Evolutionary conservation across 306 rosid species (phyloP), one percentile per base, ranked within the genome.

Genomic region (Arachis stenosperma): DNA sequence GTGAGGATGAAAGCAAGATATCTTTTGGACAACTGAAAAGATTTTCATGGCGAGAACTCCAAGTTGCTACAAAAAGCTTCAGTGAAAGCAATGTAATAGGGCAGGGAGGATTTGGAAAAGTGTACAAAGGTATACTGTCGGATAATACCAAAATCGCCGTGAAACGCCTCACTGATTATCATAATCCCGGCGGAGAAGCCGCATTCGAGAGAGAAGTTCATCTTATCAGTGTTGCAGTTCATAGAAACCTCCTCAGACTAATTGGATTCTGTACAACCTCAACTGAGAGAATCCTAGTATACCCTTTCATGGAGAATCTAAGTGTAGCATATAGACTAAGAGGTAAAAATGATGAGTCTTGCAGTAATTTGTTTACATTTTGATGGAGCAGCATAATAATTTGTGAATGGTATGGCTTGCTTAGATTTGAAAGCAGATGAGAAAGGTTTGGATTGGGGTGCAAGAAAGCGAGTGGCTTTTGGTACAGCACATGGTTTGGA

Each of bases 61-160:
- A 89, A 69, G 59, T 84, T 47, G 97, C 98, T 48, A 94, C 97
- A 7, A 90, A 85, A 30, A 89, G 88, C 71, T 94, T 90, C 67
- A 72, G 88, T 47, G 96, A 91, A 65, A 81, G 82, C 81, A 89
- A 85, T 80, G 78, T 94, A n/a, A 94, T 94, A 51, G 98, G 98
- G 22, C 97, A 94, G 50, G 98, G 98, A 70, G 98, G 98, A 6
- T 94, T 94, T 81, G 98, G 97, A 69, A 94, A 87, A 85, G 98
- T 94, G 64, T 94, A 91, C 78, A 94, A 70, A 85, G 98, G 98
- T 52, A 62, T 86, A 43, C 97, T 94, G 78, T 74, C 84, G 40
- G 92, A 91, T 82, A 76, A 77, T 52, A 88, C 89, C 53, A 80
- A 82, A 78, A 78, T 94, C 13, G 98, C 98, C 12, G 88, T 91